Conservation (phyloP, 1,139 yeast species). For the Yamadazyma aaseri region DNA sequence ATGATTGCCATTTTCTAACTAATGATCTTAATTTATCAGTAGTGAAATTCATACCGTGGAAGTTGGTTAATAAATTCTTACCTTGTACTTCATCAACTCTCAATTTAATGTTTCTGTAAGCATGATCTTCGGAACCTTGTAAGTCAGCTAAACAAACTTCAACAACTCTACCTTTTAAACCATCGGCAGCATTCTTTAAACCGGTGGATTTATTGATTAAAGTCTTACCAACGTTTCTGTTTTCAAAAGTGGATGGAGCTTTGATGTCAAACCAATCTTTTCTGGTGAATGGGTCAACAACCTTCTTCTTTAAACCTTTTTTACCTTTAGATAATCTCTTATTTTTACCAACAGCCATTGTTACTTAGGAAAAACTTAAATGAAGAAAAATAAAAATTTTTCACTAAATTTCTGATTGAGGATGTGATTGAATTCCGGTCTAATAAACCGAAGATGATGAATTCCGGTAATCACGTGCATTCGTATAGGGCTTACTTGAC, state of each 20-base stretch:
- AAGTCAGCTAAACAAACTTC: constrained; percentile 51
- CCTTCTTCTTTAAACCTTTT: constrained; percentile 54
- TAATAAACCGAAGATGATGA: not conserved
- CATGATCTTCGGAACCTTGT: constrained; percentile 54
- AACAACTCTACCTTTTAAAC: constrained; percentile 52
- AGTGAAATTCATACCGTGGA: constrained; percentile 53
- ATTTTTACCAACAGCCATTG: constrained; percentile 54
- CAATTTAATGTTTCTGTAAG: constrained; percentile 51
- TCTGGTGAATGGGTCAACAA: constrained; percentile 52
- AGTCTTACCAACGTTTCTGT: constrained; percentile 53
- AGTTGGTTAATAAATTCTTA: constrained; percentile 54
- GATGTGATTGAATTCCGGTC: not conserved
- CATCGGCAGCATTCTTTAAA: constrained; percentile 53
- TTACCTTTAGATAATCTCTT: constrained; percentile 55
- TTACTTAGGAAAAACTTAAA: constrained; percentile 6
- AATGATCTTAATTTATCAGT: constrained; percentile 51
- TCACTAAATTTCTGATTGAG: not conserved
- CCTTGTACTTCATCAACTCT: constrained; percentile 57
- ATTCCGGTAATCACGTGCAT: constrained; percentile 3
- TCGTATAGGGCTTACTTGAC: constrained; percentile 4
- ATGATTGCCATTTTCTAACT: constrained; percentile 55
- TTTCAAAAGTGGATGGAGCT: constrained; percentile 53
- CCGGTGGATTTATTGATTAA: constrained; percentile 53
- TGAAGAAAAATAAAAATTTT: constrained; percentile 2
- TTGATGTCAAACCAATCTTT: constrained; percentile 54